Percentiles rank a stretch among this genome's conserved stretches.
Conservation (phyloP, 1,284 basidiomycete species). For the Irpex lacteus region DNA sequence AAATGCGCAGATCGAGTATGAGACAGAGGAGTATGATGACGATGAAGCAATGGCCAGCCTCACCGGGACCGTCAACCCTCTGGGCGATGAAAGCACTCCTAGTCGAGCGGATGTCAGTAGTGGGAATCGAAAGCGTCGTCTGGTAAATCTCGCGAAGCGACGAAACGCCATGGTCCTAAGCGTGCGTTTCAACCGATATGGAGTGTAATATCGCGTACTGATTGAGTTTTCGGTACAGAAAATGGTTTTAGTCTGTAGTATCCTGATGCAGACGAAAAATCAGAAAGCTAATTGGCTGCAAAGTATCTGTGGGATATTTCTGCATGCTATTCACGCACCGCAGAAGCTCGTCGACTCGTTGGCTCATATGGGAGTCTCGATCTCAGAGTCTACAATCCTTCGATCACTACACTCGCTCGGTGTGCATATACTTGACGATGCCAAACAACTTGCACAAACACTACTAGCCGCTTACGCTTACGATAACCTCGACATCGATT, state of each 20-base stretch:
- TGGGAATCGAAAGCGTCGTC: neutral
- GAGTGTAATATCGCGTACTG: neutral
- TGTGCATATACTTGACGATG: neutral
- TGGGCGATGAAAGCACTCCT: neutral
- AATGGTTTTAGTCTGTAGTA: neutral
- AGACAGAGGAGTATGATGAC: neutral
- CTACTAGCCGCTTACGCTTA: slow-evolving; percentile 24
- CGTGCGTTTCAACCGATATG: neutral
- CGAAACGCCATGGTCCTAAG: neutral
- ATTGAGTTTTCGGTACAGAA: neutral
- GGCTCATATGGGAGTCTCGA: slow-evolving; percentile 1
- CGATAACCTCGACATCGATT: slow-evolving; percentile 32
- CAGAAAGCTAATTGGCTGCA: slow-evolving; percentile 14
- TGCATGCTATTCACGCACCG: slow-evolving; percentile 12
- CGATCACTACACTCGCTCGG: slow-evolving; percentile 4
- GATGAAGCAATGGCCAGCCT: neutral
- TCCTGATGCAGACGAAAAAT: neutral
- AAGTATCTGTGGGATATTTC: slow-evolving; percentile 12
- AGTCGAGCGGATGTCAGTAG: too few relatives aligned
- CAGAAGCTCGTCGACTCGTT: slow-evolving; percentile 16
- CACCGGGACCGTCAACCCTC: neutral
- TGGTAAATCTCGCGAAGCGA: neutral
- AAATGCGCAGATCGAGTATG: neutral
- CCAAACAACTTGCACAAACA: slow-evolving; percentile 22
- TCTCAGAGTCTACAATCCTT: neutral